Evolutionary conservation across 2,329 filamentous ascomycete genomes (phyloP).

Genomic region (Phoma sp.): DNA sequence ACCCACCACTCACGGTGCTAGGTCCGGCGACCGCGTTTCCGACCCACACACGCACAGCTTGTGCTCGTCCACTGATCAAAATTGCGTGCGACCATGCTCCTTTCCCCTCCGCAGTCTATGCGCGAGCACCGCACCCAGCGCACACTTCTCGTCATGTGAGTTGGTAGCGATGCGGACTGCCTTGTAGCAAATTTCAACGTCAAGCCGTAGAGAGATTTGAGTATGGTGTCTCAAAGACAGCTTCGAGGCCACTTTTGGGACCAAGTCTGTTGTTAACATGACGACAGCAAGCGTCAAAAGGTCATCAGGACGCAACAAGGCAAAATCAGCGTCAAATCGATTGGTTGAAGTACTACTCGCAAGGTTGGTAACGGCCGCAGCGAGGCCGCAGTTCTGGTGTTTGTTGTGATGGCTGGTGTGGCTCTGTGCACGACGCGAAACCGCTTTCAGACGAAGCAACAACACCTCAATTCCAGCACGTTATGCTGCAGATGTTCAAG

Average conservation of each 20-base stretch:
- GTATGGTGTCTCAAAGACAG: conserved; percentile 13
- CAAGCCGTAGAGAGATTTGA: conserved; percentile 28
- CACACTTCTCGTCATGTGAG: conserved; percentile 50
- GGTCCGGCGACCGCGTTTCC: conserved; percentile 38
- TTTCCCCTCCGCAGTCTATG: conserved; percentile 41
- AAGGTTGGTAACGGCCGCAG: conserved; percentile 40
- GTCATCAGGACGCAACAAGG: conserved; percentile 25
- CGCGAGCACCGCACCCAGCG: conserved; percentile 48
- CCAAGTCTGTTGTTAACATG: conserved; percentile 28
- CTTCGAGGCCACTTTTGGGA: conserved; percentile 23
- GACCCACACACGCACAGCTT: conserved; percentile 47
- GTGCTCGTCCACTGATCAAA: conserved; percentile 48
- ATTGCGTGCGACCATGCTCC: conserved; percentile 45
- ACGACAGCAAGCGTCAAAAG: conserved; percentile 25
- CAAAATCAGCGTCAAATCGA: conserved; percentile 33
- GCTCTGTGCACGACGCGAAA: conserved; percentile 39
- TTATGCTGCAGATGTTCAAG: conserved; percentile 2
- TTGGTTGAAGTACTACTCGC: conserved; percentile 41
- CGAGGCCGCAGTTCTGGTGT: conserved; percentile 40
- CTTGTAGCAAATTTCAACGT: conserved; percentile 52
- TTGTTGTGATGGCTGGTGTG: conserved; percentile 43
- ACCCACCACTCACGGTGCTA: conserved; percentile 28
- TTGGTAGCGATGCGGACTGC: conserved; percentile 42
- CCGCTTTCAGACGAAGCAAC: conserved; percentile 35
- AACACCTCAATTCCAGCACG: conserved; percentile 32